Evolutionary conservation across 768 basidiomycete genomes (phyloP).

Genomic region (Leccinum truebloodii): DNA sequence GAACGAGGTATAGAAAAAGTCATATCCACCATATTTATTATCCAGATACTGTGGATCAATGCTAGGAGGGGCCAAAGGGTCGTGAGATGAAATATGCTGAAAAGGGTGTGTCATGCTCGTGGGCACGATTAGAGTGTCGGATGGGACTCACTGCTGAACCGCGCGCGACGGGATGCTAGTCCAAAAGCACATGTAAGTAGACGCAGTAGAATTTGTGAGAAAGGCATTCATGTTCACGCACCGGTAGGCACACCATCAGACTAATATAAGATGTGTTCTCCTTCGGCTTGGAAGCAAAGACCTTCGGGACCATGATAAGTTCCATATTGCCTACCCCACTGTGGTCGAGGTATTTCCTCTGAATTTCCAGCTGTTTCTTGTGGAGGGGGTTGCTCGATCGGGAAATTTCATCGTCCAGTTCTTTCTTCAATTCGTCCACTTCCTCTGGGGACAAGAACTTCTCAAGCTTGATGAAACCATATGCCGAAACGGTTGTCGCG

Average conservation of each 20-base stretch:
- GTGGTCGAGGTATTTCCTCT: conserved; percentile 7
- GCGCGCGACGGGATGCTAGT: conserved; percentile 21
- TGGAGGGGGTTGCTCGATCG: conserved; percentile 4
- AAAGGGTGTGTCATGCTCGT: neutral
- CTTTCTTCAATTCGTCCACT: conserved; percentile 13
- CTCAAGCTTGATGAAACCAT: conserved; percentile 21
- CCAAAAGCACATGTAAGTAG: neutral
- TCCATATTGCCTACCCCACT: conserved; percentile 17
- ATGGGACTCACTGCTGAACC: conserved; percentile 15
- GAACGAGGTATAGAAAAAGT: neutral
- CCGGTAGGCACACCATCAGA: conserved; percentile 10
- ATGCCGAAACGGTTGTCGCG: conserved; percentile 15
- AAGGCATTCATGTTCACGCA: conserved; percentile 1
- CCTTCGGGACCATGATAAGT: conserved; percentile 20
- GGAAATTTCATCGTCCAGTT: conserved; percentile 12
- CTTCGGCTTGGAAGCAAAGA: conserved; percentile 10
- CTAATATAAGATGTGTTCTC: conserved; percentile 16
- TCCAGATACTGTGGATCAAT: conserved; percentile 18
- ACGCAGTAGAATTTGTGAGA: neutral
- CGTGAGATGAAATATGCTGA: conserved; percentile 18
- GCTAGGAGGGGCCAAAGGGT: conserved; percentile 13
- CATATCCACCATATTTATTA: conserved; percentile 12
- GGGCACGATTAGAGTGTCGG: too few relatives aligned
- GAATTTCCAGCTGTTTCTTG: conserved; percentile 17
- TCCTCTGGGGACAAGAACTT: conserved; percentile 14